Percentiles rank a stretch among this genome's conserved stretches.
These are phyloP conservation scores for Aspergillus melleus DNA, from an alignment of 2,329 filamentous ascomycete species.

Conservation along the genomic window DNA sequence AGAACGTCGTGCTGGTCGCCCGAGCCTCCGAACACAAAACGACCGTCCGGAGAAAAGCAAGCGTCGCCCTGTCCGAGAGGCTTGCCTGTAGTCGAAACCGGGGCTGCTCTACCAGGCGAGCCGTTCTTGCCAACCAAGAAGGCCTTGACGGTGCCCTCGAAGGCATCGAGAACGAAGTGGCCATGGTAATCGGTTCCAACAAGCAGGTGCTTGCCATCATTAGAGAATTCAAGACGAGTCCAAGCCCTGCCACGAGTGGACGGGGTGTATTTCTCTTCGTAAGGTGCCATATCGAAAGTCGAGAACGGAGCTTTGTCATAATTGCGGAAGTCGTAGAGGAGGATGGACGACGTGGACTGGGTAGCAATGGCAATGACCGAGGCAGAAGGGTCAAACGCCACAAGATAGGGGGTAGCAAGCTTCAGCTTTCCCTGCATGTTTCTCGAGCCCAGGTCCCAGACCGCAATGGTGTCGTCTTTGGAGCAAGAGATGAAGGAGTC, in stretches of 20 bases:
- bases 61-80: conserved; percentile 67
- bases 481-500: conserved; percentile 93
- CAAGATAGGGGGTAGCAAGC: conserved; percentile 76
- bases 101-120: conserved; percentile 50
- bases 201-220: conserved; percentile 86
- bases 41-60: conserved; percentile 85
- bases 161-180: conserved; percentile 92
- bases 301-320: conserved; percentile 90
- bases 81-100: conserved; percentile 56
- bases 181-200: conserved; percentile 80
- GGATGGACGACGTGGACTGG: conserved; percentile 72
- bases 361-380: conserved; percentile 88
- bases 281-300: conserved; percentile 70
- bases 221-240: conserved; percentile 93
- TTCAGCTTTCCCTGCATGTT: conserved; percentile 78
- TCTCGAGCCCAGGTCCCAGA: conserved; percentile 85
- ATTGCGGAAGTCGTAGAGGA: conserved; percentile 91
- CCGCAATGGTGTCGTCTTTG: conserved; percentile 82
- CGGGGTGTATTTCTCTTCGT: conserved; percentile 56
- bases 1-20: conserved; percentile 68
- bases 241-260: conserved; percentile 58
- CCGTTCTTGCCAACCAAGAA: conserved; percentile 60
- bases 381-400: conserved; percentile 89
- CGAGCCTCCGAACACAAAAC: conserved; percentile 82
- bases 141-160: conserved; percentile 75